phyloP scores from a whole-genome alignment of 169 alveolate species.

The Cryptosporidium viatorum region DNA sequence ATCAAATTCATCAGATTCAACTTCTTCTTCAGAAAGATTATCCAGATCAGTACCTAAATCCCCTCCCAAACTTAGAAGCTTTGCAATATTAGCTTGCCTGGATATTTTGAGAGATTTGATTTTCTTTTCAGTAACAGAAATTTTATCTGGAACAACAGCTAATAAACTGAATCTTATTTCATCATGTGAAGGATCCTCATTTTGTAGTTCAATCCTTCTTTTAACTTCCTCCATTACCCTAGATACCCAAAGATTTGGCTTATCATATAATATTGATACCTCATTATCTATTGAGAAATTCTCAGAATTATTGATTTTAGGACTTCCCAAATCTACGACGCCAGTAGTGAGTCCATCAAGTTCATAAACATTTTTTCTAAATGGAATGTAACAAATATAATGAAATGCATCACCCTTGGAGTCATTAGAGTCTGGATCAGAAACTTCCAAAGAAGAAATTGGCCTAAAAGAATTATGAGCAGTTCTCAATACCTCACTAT shows the following conservation, averaged over 20 bases:
- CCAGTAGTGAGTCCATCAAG: slow-evolving; percentile 80
- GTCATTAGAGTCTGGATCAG: slow-evolving; percentile 80
- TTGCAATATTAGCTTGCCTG: slow-evolving; percentile 6
- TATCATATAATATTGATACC: slow-evolving; percentile 12
- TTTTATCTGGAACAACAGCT: slow-evolving; percentile 74
- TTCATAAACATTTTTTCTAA: slow-evolving; percentile 77
- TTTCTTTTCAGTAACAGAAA: background rate
- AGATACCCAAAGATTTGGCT: slow-evolving; percentile 37
- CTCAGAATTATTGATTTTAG: background rate
- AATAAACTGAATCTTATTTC: slow-evolving; percentile 75
- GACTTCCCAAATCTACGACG: slow-evolving; percentile 50
- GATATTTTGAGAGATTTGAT: background rate
- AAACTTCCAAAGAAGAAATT: slow-evolving; percentile 83
- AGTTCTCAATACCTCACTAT: slow-evolving; percentile 85
- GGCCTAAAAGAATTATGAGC: slow-evolving; percentile 85
- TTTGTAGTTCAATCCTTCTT: slow-evolving; percentile 50
- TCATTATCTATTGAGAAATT: background rate
- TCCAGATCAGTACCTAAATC: background rate
- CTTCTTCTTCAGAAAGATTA: background rate
- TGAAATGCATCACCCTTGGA: slow-evolving; percentile 90
- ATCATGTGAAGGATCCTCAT: background rate
- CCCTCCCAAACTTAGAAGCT: slow-evolving; percentile 26
- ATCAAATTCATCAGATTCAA: slow-evolving; percentile 37
- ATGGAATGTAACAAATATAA: slow-evolving; percentile 89
- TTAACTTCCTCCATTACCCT: slow-evolving; percentile 44